phyloP scores from a whole-genome alignment of 2,329 filamentous ascomycete genomes.

The Cryphonectria carpinicola region DNA sequence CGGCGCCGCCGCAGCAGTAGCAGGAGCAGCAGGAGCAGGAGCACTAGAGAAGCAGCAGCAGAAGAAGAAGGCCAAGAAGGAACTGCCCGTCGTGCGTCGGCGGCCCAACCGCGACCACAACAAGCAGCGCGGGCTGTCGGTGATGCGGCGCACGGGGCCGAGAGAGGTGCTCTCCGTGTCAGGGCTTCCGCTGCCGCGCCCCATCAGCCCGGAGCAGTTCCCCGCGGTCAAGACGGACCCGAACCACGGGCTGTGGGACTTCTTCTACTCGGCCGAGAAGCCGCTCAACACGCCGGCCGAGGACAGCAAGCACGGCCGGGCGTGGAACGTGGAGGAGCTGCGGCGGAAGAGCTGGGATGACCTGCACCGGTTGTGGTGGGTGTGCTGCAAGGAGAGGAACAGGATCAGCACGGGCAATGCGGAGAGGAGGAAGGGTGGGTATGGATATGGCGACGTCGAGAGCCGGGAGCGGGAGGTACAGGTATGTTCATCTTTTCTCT shows the following conservation, averaged over 20 bases:
- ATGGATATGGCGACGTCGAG: conserved; percentile 77
- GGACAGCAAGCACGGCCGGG: conserved; percentile 72
- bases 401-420: conserved; percentile 76
- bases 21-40: conserved; percentile 41
- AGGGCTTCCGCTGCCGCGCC: conserved; percentile 72
- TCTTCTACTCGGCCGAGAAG: conserved; percentile 76
- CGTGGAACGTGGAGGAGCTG: conserved; percentile 85
- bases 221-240: conserved; percentile 64
- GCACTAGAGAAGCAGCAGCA: conserved; percentile 23
- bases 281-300: conserved; percentile 74
- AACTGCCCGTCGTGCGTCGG: conserved; percentile 12
- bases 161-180: conserved; percentile 75
- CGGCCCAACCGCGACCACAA: conserved; percentile 68
- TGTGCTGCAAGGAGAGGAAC: conserved; percentile 89
- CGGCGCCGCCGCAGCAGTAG: conserved; percentile 33
- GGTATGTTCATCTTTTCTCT: conserved; percentile 55
- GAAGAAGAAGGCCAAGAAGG: conserved; percentile 52
- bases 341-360: conserved; percentile 92
- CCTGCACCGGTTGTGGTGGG: conserved; percentile 91
- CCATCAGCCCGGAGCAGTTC: conserved; percentile 55
- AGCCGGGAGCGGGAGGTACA: conserved; percentile 62
- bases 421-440: conserved; percentile 69
- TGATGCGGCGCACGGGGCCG: conserved; percentile 75
- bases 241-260: conserved; percentile 88
- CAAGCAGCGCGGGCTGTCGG: conserved; percentile 79